Evolutionary conservation across 2,329 filamentous ascomycete genomes (phyloP), one percentile per base, ranked within the genome.

Genomic region (Dissoconium aciculare): DNA sequence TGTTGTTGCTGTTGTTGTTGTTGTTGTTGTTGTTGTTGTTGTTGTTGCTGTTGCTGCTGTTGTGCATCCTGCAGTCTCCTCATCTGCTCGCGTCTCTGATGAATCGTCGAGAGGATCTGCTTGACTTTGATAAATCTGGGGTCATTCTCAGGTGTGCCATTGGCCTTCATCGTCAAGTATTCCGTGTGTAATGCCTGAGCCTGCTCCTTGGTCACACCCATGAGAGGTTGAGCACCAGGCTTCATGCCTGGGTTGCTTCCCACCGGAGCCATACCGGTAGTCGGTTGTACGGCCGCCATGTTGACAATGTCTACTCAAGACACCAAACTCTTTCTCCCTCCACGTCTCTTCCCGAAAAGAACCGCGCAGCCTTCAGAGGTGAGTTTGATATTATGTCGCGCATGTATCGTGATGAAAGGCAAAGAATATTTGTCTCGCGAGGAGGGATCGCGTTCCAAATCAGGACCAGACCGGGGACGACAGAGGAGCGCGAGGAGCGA

Each of bases 121-220:
- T 82, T 76, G 17, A 75, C 71, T 58, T 89, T 91, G 48, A 87
- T 68, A 49, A 78, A 85, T 53, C 95, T 85, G 27, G 87, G 87
- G 49, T 95, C 84, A 34, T 69, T 78, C 34, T 74, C 68, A 24
- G 81, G 72, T 14, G 91, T 77, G 44, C 85, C 85, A 47, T 77
- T 69, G 33, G 80, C 71, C 58, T 87, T 89, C 79, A 95, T 84
- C 54, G 81, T 73, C 51, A 80, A 78, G 43, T 80, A 89, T 68
- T 82, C 84, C 85, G 64, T 59, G 41, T 67, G 79, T 44, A 80
- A 67, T 48, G 83, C 78, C 56, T 85, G 78, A 25, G 84, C 69
- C 53, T 83, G 74, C 50, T 83, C 74, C 49, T 77, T 77, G 34
- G 72, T 85, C 49, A 84, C 64, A 53, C 74, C 74, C n/a, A 23